Conservation (phyloP, 495 filamentous ascomycete species). For the Aspergillus kassunensis region DNA sequence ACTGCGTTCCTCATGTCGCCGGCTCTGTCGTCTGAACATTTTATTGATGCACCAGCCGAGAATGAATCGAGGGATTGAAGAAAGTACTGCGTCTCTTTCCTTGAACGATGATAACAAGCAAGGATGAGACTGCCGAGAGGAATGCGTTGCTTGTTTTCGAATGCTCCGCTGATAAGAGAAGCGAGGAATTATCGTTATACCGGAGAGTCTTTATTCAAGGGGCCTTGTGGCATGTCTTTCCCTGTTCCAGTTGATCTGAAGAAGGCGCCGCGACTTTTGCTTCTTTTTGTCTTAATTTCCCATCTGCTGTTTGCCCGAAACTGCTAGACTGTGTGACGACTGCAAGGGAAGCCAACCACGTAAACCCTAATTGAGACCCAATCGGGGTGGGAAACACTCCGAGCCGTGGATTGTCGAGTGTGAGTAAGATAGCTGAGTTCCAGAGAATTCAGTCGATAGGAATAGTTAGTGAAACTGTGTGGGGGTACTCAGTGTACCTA, state of each 20-base stretch:
- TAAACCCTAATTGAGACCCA: constrained; percentile 11
- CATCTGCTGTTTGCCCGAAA: constrained; percentile 9
- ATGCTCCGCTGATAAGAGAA: constrained; percentile 20
- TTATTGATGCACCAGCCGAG: constrained; percentile 11
- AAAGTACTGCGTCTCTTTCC: constrained; percentile 2
- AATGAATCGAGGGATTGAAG: background rate
- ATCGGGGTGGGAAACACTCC: background rate
- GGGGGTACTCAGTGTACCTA: too few species aligned
- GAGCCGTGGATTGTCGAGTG: background rate
- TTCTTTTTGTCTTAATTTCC: constrained; percentile 11
- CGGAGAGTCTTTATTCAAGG: constrained; percentile 16
- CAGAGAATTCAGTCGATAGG: background rate
- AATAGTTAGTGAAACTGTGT: constrained; percentile 1
- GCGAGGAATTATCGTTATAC: constrained; percentile 19
- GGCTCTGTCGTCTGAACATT: constrained; percentile 39
- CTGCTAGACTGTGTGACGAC: constrained; percentile 15
- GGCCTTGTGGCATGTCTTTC: constrained; percentile 23
- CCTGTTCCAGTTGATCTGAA: constrained; percentile 10
- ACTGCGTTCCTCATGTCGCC: constrained; percentile 27
- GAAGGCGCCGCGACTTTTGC: constrained; percentile 1
- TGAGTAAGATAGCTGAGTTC: background rate
- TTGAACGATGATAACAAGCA: background rate
- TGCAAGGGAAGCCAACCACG: constrained; percentile 18
- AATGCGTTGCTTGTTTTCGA: constrained; percentile 16
- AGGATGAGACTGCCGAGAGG: background rate